phyloP scores from a whole-genome alignment of 169 alveolate species.

The Plasmodium billcollinsi region DNA sequence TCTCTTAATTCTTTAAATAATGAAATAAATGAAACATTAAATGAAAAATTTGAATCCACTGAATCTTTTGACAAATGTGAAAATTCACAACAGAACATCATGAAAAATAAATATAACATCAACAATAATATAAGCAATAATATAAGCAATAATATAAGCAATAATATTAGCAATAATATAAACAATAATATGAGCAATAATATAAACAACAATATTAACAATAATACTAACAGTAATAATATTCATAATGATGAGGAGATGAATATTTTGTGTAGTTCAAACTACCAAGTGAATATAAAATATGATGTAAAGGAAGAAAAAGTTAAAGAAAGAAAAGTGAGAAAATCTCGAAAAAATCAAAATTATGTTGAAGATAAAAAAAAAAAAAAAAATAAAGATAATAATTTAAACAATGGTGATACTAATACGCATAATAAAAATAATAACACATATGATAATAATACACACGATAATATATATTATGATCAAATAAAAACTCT shows the following conservation, averaged over 20 bases:
- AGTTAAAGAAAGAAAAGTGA: conserved; percentile 7
- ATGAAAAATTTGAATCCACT: background rate
- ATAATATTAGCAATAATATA: background rate
- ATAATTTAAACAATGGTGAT: too few species aligned
- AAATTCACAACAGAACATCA: background rate
- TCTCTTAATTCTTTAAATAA: background rate
- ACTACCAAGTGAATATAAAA: too few species aligned
- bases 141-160: background rate
- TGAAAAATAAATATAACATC: background rate
- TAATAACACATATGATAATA: too few species aligned
- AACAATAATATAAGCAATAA: background rate
- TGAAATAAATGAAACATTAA: conserved; percentile 3
- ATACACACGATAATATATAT: background rate
- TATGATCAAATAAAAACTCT: background rate
- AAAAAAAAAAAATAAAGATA: too few species aligned
- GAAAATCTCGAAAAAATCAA: background rate
- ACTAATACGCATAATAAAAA: too few species aligned
- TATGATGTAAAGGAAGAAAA: background rate
- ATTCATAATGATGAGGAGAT: background rate
- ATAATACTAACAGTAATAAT: conserved; percentile 13
- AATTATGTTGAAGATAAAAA: background rate
- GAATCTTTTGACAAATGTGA: conserved; percentile 15
- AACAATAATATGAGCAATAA: background rate
- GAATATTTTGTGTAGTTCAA: background rate
- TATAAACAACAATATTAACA: background rate